These are phyloP conservation scores for Alternaria metachromatica DNA, from an alignment of 2,329 filamentous ascomycete genomes.

Conservation along the genomic window DNA sequence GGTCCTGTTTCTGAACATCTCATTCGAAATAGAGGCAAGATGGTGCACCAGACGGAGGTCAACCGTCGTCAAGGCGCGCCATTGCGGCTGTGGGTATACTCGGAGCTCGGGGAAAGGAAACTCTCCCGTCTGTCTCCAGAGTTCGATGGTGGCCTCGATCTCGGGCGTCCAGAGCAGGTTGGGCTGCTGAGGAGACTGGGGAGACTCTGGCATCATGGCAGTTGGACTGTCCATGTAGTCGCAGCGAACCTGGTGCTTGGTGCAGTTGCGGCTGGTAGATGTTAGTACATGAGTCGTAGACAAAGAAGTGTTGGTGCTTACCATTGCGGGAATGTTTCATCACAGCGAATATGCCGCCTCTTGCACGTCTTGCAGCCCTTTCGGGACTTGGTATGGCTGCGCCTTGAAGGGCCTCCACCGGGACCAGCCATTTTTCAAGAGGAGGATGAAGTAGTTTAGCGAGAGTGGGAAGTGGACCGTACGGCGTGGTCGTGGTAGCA, in stretches of 20 bases:
- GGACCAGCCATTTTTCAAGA: conserved; percentile 77
- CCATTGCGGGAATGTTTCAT: conserved; percentile 98
- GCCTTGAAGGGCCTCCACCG: conserved; percentile 87
- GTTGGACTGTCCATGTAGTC: conserved; percentile 91
- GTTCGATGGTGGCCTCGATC: conserved; percentile 79
- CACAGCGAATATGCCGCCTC: conserved; percentile 94
- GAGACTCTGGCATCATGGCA: conserved; percentile 64
- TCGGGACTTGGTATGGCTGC: conserved; percentile 97
- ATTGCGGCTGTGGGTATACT: conserved; percentile 76
- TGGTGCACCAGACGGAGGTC: conserved; percentile 92
- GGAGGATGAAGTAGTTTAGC: conserved; percentile 13
- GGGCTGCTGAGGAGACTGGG: conserved; percentile 59
- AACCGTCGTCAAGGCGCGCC: conserved; percentile 74
- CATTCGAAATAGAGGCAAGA: conserved; percentile 82
- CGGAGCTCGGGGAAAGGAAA: conserved; percentile 85
- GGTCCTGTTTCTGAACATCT: conserved; percentile 77
- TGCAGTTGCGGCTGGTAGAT: conserved; percentile 83
- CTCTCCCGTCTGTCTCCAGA: conserved; percentile 82
- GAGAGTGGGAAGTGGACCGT: conserved; percentile 23
- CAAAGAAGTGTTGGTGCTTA: conserved; percentile 53
- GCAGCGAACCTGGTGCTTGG: conserved; percentile 97
- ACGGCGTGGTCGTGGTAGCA: conserved; percentile 16
- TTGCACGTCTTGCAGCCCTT: conserved; percentile 99
- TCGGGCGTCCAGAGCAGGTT: conserved; percentile 85
- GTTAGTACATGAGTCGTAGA: conserved; percentile 24